Percentiles rank a stretch among this genome's conserved stretches.
phyloP scores from a whole-genome alignment of 1,139 yeast genomes.

The Yamadazyma pseudoaaseri region DNA sequence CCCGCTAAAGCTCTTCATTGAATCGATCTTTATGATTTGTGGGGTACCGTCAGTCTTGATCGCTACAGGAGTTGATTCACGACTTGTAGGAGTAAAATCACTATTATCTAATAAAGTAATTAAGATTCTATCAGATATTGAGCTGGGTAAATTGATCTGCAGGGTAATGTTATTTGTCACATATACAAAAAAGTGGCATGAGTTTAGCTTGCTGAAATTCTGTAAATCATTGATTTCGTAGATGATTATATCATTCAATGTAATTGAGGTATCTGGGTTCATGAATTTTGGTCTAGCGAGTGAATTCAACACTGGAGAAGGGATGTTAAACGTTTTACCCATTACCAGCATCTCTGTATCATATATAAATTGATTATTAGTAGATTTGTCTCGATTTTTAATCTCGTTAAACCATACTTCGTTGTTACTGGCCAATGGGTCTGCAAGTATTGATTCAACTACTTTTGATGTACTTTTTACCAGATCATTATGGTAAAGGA shows the following conservation, averaged over 20 bases:
- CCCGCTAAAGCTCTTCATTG: slow-evolving; percentile 29
- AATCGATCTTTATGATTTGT: slow-evolving; percentile 37
- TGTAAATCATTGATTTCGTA: slow-evolving; percentile 28
- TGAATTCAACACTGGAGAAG: slow-evolving; percentile 38
- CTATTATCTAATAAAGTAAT: slow-evolving; percentile 40
- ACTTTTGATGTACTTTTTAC: slow-evolving; percentile 24
- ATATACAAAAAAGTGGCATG: slow-evolving; percentile 31
- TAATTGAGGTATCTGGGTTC: slow-evolving; percentile 19
- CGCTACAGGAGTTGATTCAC: slow-evolving; percentile 28
- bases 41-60: slow-evolving; percentile 17
- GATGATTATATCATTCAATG: slow-evolving; percentile 20
- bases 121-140: slow-evolving; percentile 24
- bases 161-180: slow-evolving; percentile 28
- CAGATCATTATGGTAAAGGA: slow-evolving; percentile 25
- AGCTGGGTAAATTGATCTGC: slow-evolving; percentile 17
- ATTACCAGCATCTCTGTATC: slow-evolving; percentile 6
- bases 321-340: slow-evolving; percentile 16
- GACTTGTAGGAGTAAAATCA: slow-evolving; percentile 38
- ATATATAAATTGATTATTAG: slow-evolving; percentile 21
- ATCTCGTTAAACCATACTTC: slow-evolving; percentile 31
- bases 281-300: slow-evolving; percentile 25
- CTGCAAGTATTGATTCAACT: slow-evolving; percentile 38
- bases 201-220: slow-evolving; percentile 12
- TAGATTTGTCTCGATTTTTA: slow-evolving; percentile 18
- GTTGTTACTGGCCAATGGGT: slow-evolving; percentile 39